Conservation (phyloP, 352 stramenopile species). For the Nothophytophthora sp. region DNA sequence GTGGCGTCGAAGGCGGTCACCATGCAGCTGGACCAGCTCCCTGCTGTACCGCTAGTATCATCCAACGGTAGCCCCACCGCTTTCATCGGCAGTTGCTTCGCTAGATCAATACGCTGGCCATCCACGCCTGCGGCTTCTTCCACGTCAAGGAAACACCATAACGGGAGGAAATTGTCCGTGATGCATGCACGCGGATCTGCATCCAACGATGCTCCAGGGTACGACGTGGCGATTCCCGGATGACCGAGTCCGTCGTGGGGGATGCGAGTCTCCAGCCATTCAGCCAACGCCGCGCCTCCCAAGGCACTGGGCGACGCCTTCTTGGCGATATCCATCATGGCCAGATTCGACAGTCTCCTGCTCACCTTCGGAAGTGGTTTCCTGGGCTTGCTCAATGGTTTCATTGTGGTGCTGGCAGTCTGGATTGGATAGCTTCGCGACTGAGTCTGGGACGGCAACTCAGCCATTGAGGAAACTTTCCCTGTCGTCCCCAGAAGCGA, state of each 20-base stretch:
- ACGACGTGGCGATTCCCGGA: constrained; percentile 28
- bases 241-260: constrained; percentile 52
- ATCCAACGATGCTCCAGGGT: constrained; percentile 3
- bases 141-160: constrained; percentile 78
- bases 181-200: constrained; percentile 27
- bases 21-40: constrained; percentile 78
- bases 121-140: constrained; percentile 20
- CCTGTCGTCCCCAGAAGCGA: constrained; percentile 20
- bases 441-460: constrained; percentile 10
- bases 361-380: constrained; percentile 7
- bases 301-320: constrained; percentile 16
- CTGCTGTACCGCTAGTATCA: constrained; percentile 44
- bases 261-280: constrained; percentile 50
- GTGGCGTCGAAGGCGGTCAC: constrained; percentile 64
- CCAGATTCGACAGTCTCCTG: constrained; percentile 8
- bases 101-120: constrained; percentile 15
- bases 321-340: constrained; percentile 5
- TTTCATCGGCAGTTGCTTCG: constrained; percentile 46
- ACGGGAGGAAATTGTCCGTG: constrained; percentile 51
- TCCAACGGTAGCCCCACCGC: constrained; percentile 68
- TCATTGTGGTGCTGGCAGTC: constrained; percentile 4
- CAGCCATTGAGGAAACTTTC: constrained; percentile 15
- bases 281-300: constrained; percentile 26
- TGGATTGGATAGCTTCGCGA: constrained; percentile 15
- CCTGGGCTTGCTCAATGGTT: not conserved